Conservation (phyloP, 179 eudicot species). For the Carnegiea gigantea region DNA sequence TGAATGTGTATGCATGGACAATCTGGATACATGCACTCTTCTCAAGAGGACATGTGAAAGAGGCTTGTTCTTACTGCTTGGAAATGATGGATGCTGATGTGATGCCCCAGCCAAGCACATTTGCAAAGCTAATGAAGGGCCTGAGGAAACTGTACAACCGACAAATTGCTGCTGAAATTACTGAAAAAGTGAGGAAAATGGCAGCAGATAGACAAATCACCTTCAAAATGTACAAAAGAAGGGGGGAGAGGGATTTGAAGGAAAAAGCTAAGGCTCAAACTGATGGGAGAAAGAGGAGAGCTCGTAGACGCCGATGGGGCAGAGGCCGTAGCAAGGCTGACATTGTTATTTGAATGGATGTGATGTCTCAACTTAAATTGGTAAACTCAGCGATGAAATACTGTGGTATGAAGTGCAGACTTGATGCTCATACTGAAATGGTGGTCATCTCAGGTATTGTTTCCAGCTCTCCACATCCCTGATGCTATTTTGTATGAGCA, state of each 20-base stretch:
- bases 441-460: slow-evolving; percentile 16
- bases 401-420: neutral
- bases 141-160: slow-evolving; percentile 73
- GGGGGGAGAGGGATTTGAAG: slow-evolving; percentile 90
- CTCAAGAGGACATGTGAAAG: slow-evolving; percentile 83
- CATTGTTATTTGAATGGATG: slow-evolving; percentile 27
- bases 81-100: slow-evolving; percentile 87
- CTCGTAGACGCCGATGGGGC: slow-evolving; percentile 68
- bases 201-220: slow-evolving; percentile 79
- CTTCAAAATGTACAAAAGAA: slow-evolving; percentile 90
- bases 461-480: no score
- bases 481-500: no score
- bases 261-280: slow-evolving; percentile 67
- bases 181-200: slow-evolving; percentile 91
- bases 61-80: slow-evolving; percentile 88
- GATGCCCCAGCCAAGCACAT: slow-evolving; percentile 90
- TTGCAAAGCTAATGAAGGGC: slow-evolving; percentile 89
- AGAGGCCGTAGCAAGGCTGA: slow-evolving; percentile 43
- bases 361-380: slow-evolving; percentile 4
- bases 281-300: slow-evolving; percentile 79
- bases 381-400: neutral
- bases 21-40: slow-evolving; percentile 96
- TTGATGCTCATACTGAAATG: neutral
- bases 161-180: slow-evolving; percentile 87
- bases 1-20: slow-evolving; percentile 91